phyloP scores from a whole-genome alignment of 257 asterid species.

The Nicotiana knightiana region DNA sequence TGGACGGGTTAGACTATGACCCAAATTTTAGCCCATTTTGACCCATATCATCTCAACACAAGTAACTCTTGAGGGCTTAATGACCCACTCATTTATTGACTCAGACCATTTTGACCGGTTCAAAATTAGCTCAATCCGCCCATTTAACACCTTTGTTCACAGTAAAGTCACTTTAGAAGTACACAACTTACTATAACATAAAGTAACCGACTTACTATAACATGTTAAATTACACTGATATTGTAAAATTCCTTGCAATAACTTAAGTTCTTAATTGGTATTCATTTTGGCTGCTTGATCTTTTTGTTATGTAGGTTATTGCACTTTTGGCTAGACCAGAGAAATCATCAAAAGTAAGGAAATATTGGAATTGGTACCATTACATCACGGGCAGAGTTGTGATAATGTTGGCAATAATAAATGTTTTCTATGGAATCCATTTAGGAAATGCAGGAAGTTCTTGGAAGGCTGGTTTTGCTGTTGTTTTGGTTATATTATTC shows the following conservation, averaged over 20 bases:
- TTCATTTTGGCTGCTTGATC: neutral
- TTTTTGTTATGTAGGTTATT: conserved; percentile 33
- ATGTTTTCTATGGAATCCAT: conserved; percentile 80
- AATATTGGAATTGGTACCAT: conserved; percentile 96
- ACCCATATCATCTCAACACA: fast-evolving
- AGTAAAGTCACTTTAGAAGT: too few species aligned
- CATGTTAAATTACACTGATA: too few species aligned
- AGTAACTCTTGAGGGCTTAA: too few species aligned
- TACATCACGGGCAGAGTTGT: conserved; percentile 46
- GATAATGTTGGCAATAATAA: conserved; percentile 51
- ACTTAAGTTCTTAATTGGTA: neutral
- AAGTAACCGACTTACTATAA: too few species aligned
- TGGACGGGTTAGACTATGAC: too few species aligned
- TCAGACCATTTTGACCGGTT: fast-evolving
- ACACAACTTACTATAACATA: too few species aligned
- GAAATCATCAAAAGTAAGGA: conserved; percentile 56
- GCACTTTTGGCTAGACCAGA: conserved; percentile 71
- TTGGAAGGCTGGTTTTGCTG: conserved; percentile 79
- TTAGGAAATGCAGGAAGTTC: conserved; percentile 46
- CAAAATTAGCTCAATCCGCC: too few species aligned
- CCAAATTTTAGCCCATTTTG: too few species aligned
- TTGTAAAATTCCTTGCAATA: too few species aligned
- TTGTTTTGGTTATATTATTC: conserved; percentile 41
- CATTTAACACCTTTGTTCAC: too few species aligned
- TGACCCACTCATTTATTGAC: too few species aligned